Conservation (phyloP, 2,329 filamentous ascomycete species). For the Phialemoniopsis sp. region DNA sequence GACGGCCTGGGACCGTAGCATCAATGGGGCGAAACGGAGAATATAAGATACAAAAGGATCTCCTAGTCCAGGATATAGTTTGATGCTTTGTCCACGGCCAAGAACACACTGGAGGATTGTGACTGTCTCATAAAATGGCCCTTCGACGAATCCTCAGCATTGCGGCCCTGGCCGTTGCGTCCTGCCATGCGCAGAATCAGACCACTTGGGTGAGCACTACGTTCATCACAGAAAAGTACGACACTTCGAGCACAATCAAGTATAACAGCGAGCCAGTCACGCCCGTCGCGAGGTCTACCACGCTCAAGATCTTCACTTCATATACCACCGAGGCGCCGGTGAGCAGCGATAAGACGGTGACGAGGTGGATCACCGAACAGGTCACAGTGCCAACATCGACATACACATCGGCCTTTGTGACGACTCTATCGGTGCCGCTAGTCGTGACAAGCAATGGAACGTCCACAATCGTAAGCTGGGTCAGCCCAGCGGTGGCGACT, state of each 20-base stretch:
- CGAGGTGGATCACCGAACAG: slow-evolving; percentile 3
- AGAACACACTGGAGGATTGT: no score
- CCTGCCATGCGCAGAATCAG: no score
- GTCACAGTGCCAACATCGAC: neutral
- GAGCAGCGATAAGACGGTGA: slow-evolving; percentile 6
- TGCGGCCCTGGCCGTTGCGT: no score
- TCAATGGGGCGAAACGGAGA: no score
- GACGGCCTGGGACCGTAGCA: no score
- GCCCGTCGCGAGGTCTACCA: slow-evolving; percentile 5
- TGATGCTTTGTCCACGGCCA: no score
- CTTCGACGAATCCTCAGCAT: no score
- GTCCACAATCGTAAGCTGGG: slow-evolving; percentile 1
- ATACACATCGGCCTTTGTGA: neutral
- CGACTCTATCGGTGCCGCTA: neutral
- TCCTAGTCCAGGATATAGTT: no score
- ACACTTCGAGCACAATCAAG: neutral
- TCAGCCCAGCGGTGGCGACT: slow-evolving; percentile 3
- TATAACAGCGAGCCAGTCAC: slow-evolving; percentile 6
- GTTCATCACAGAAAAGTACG: slow-evolving; percentile 1
- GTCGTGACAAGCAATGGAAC: slow-evolving; percentile 4
- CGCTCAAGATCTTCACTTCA: neutral
- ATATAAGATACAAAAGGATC: no score
- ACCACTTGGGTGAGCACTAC: slow-evolving; percentile 6
- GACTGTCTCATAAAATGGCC: no score
- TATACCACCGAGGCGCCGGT: slow-evolving; percentile 4